These are phyloP conservation scores for Galium porrigens DNA, from an alignment of 305 asterid genomes.

Conservation along the genomic window DNA sequence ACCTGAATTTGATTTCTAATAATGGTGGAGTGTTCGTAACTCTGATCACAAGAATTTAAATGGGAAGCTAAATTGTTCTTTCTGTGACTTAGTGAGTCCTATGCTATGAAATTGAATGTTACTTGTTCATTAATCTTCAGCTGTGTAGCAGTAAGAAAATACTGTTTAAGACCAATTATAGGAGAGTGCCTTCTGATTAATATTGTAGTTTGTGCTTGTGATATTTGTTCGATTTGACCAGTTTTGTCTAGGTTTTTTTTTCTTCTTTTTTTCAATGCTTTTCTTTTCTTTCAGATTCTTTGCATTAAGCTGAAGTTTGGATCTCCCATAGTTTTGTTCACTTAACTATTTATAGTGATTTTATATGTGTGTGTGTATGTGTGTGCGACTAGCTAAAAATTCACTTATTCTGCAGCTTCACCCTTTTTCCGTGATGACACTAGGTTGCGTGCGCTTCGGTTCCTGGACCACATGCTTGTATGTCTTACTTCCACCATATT, in stretches of 20 bases:
- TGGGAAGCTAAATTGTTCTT: neutral
- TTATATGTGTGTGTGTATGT: too few relatives aligned
- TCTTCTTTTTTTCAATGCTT: too few relatives aligned
- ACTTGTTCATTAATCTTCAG: neutral
- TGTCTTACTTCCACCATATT: conserved; percentile 16
- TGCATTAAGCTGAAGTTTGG: too few relatives aligned
- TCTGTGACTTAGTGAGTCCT: too few relatives aligned
- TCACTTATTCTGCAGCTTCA: conserved; percentile 49
- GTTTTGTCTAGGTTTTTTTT: too few relatives aligned
- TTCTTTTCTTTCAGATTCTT: too few relatives aligned
- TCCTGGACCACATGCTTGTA: conserved; percentile 97
- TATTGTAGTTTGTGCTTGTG: conserved; percentile 2
- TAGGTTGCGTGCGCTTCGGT: conserved; percentile 97
- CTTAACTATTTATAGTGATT: neutral
- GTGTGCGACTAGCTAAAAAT: neutral
- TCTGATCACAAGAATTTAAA: neutral
- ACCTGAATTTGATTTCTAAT: neutral
- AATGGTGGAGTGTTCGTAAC: neutral
- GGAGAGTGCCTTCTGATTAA: neutral
- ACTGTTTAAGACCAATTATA: neutral
- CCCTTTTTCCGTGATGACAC: conserved; percentile 89
- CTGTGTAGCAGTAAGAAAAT: neutral
- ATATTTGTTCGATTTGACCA: too few relatives aligned
- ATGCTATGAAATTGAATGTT: neutral
- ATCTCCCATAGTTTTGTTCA: neutral